Conservation (phyloP, 352 stramenopile species). For the Phytophthora ohioensis region DNA sequence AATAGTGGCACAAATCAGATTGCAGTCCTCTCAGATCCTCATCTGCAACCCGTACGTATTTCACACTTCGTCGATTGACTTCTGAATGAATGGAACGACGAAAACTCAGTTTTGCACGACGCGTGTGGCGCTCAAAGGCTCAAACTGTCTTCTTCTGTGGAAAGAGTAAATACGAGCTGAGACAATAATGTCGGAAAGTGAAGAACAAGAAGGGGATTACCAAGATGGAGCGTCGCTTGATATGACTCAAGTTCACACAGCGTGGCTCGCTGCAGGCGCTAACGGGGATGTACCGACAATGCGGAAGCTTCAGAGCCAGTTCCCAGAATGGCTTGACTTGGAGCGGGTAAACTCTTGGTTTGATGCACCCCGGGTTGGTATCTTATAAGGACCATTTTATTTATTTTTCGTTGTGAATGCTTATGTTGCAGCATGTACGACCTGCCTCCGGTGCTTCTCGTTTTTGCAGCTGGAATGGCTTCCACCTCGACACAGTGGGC, state of each 20-base stretch:
- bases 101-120: too few species aligned
- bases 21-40: too few species aligned
- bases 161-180: too few species aligned
- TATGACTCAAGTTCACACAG: slow-evolving; percentile 15
- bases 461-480: slow-evolving; percentile 29
- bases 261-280: slow-evolving; percentile 29
- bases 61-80: too few species aligned
- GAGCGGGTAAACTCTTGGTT: slow-evolving; percentile 15
- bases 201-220: not conserved
- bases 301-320: slow-evolving; percentile 10
- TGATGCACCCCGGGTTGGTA: too few species aligned
- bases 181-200: not conserved
- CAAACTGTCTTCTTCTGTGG: not conserved
- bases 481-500: slow-evolving; percentile 24
- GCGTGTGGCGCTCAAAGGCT: not conserved
- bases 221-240: not conserved
- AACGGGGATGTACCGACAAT: slow-evolving; percentile 18
- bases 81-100: too few species aligned
- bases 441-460: not conserved
- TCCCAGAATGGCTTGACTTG: slow-evolving; percentile 33
- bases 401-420: too few species aligned
- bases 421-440: too few species aligned
- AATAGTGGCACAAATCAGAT: too few species aligned
- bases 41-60: too few species aligned
- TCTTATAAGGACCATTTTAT: too few species aligned